Base-by-base conservation (phyloP, 108 stramenopile species). In the Conticribra guillardii region DNA sequence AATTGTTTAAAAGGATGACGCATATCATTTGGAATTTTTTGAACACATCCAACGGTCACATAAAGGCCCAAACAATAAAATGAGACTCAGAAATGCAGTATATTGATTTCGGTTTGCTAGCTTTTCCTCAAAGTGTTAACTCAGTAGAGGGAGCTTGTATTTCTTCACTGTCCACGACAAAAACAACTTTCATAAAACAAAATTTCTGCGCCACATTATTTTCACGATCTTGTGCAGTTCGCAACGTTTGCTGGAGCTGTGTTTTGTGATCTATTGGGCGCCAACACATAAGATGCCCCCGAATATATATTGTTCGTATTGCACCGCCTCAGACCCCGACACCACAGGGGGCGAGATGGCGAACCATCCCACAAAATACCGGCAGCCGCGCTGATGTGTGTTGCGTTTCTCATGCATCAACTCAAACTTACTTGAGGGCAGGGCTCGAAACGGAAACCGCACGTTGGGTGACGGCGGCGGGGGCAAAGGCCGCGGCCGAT, bases 401-500 rank as follows among this genome's bases (percentile, higher is more conserved):
- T n/a, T n/a, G n/a, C n/a, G n/a, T 41, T 41, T 41, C 37, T 9
- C 37, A 41, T 41, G 5, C 5, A 26, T 26, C 30, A 16, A 14
- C 27, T 32, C 54, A 27, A 34, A 68, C 75, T 76, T 61, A 76
- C 75, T 76, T 68, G 54, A 76, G 45, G 19, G 67, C 67, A 29
- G 73, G 50, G 46, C 52, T 74, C 23, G 76, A 67, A 22, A 47
- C 52, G 26, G 60, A 71, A 28, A 74, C 65, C 2, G 66, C 72
- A 52, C 73, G 65, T 44, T 78, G 64, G n/a, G 62, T 74, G 58
- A 83, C 76, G 56, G 85, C 70, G 28, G 74, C 53, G 59, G 88
- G 87, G 41, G 81, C 79, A 68, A 89, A 90, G 63, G 89, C 89
- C 24, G 88, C 71, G 59, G 88, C 88, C 62, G 89, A 84, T 54